Conservation (phyloP, 202 grass and related monocot genomes). For the Musa balbisiana region DNA sequence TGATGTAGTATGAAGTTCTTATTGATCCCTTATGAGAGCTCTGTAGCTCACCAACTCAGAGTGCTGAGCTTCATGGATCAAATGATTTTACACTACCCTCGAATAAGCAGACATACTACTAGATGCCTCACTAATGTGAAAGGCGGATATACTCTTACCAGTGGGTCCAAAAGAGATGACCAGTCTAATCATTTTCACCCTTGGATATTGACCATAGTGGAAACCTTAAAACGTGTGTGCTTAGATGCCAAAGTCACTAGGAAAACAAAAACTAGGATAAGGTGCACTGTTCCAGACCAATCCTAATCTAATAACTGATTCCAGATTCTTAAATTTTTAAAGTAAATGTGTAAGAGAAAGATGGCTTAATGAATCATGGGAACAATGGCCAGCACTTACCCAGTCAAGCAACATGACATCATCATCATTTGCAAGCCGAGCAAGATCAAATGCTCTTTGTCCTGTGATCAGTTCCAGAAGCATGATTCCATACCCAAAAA, state of each 20-base stretch:
- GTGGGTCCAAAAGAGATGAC: too few species aligned
- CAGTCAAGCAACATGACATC: constrained; percentile 38
- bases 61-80: too few species aligned
- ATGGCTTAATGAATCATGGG: not conserved
- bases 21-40: too few species aligned
- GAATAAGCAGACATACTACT: too few species aligned
- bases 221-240: too few species aligned
- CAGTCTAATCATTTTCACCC: too few species aligned
- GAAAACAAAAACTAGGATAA: not conserved
- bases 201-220: too few species aligned
- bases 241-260: not conserved
- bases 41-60: too few species aligned
- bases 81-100: too few species aligned
- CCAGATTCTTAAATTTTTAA: not conserved
- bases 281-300: not conserved
- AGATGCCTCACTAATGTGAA: too few species aligned
- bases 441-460: constrained; percentile 33
- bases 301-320: not conserved
- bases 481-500: constrained; percentile 35
- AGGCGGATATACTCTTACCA: too few species aligned
- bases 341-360: not conserved
- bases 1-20: too few species aligned
- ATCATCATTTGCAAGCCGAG: constrained; percentile 31
- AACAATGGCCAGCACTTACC: constrained; percentile 14
- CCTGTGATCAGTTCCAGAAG: constrained; percentile 35